phyloP scores from a whole-genome alignment of 176 grass and related monocot genomes.

The Dendrocalamus sinicus region DNA sequence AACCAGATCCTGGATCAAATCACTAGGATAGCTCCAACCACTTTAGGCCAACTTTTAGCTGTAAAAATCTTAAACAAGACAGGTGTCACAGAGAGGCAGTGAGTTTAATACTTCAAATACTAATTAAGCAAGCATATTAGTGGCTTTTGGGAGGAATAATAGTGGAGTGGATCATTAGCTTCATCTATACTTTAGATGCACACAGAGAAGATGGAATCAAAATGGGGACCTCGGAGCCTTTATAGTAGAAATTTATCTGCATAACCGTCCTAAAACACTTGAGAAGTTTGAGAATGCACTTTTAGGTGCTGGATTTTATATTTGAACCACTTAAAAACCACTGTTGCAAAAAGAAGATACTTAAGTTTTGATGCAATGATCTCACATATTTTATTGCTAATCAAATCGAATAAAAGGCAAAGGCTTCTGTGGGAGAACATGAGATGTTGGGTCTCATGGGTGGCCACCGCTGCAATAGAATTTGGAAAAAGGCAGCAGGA shows the following conservation, averaged over 20 bases:
- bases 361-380: constrained; percentile 29
- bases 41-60: constrained; percentile 57
- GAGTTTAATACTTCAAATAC: constrained; percentile 40
- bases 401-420: constrained; percentile 39
- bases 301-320: constrained; percentile 37
- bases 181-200: constrained; percentile 53
- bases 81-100: constrained; percentile 39
- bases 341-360: constrained; percentile 26
- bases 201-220: constrained; percentile 61
- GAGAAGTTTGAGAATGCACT: constrained; percentile 35
- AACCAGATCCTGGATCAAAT: constrained; percentile 57
- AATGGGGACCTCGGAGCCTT: constrained; percentile 55
- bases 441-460: constrained; percentile 49
- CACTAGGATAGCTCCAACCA: constrained; percentile 59
- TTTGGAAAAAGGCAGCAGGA: constrained; percentile 36
- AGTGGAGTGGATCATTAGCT: constrained; percentile 58
- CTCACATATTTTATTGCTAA: constrained; percentile 39
- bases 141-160: constrained; percentile 31
- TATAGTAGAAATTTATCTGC: constrained; percentile 45
- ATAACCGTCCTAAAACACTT: constrained; percentile 44
- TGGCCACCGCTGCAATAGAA: constrained; percentile 36
- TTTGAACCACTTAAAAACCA: constrained; percentile 11
- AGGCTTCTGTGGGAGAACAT: constrained; percentile 47
- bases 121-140: constrained; percentile 45
- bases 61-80: constrained; percentile 48